Evolutionary conservation across 2,329 filamentous ascomycete species (phyloP), one percentile per base, ranked within the genome.

Genomic region (Fusarium albosuccineum): DNA sequence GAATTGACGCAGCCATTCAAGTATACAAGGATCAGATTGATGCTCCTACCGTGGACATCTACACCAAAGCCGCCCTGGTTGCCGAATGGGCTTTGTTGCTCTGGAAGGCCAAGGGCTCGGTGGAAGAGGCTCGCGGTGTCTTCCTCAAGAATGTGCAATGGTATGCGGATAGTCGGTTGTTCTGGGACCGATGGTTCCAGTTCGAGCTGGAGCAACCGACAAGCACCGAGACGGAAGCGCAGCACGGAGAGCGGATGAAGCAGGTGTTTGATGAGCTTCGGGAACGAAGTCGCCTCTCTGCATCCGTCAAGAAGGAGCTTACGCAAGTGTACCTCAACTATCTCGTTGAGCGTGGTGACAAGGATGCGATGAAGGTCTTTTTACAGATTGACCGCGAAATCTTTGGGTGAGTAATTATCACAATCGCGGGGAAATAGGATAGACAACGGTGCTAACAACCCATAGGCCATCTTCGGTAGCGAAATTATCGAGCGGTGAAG

Each of bases 141-240:
- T 98, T 95, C 81, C 82, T 89, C 64, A 91, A 91, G 78, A 95
- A 97, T 71, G 86, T 92, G 57, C 89, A 94, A 75, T 93, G 89
- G 84, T 97, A 97, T 76, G 85, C 90, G 3, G 92, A 96, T 75
- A 97, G 94, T 77, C 87, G 89, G 34, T 84, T 92, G 42, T 98
- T 98, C 83, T 99, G 96, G 95, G 85, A 89, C 70, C 92, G 88
- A 74, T 98, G 94, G 84, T 86, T 98, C 56, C 84, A 91, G 60
- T 97, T 99, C 74, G 96, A 99, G 81, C 83, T 97, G 49, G 89
- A 92, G 58, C 94, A 97, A 77, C 91, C 92, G 10, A 91, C 90
- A 2, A 89, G 82, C 64, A 80, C 84, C 1, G 86, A 89, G 50
- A 83, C 86, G 3, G 92, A 95, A 74, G 72, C 82, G 2, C 82